phyloP scores from a whole-genome alignment of 768 basidiomycete species.

The Amyloporia xantha region DNA sequence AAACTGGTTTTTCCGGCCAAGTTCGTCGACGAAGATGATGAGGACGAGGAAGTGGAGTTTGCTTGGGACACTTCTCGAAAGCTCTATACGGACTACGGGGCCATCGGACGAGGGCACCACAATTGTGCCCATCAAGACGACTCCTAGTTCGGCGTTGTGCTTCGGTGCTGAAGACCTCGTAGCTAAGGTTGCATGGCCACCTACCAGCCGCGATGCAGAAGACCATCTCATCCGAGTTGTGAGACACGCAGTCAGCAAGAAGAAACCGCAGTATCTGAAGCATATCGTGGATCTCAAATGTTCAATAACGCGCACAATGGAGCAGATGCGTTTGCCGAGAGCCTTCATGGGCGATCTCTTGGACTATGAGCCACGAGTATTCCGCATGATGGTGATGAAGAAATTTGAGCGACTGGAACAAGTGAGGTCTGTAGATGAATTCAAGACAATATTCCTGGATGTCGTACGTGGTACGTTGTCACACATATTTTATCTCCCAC shows the following conservation, averaged over 20 bases:
- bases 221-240: neutral
- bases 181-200: slow-evolving; percentile 4
- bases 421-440: neutral
- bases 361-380: neutral
- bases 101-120: slow-evolving; percentile 1
- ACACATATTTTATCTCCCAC: too few species aligned
- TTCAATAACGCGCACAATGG: neutral
- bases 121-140: neutral
- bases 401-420: neutral
- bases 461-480: slow-evolving; percentile 4
- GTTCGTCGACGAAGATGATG: neutral
- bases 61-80: neutral
- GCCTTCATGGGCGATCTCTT: neutral
- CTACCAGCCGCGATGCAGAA: neutral
- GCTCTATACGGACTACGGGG: neutral
- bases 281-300: slow-evolving; percentile 5
- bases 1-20: neutral
- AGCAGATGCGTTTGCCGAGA: slow-evolving; percentile 1
- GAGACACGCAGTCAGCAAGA: neutral
- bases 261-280: neutral
- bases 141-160: neutral
- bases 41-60: neutral
- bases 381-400: neutral
- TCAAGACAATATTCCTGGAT: slow-evolving; percentile 1
- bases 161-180: neutral